A percentile compares a stretch with the other conserved stretches of the same genome.
Evolutionary conservation across 306 rosid species (phyloP).

Genomic region (Fragaria nilgerrensis): DNA sequence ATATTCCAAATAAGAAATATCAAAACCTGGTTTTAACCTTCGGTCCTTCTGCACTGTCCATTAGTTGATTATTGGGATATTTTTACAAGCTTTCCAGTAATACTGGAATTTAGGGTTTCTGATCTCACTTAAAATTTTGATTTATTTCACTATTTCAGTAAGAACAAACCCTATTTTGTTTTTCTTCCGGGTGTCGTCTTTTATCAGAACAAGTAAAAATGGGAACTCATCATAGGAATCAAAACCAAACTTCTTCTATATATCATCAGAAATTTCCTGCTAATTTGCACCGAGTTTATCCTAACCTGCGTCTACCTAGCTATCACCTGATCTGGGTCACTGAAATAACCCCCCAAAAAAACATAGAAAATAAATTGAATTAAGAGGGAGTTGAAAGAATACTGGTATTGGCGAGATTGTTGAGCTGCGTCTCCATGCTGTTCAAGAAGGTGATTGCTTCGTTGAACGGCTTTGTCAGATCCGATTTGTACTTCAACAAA

Average conservation of each 20-base stretch:
- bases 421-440: conserved; percentile 65
- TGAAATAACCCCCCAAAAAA: neutral
- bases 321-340: neutral
- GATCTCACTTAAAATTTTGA: neutral
- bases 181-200: neutral
- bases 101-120: neutral
- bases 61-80: no score
- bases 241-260: neutral
- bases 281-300: conserved; percentile 13
- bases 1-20: neutral
- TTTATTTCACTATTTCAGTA: neutral
- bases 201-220: conserved; percentile 9
- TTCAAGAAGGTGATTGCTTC: conserved; percentile 67
- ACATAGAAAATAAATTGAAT: neutral
- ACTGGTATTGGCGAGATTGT: conserved; percentile 38
- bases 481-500: conserved; percentile 57
- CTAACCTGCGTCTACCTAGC: conserved; percentile 10
- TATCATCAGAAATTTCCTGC: conserved; percentile 7
- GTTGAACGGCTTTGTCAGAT: conserved; percentile 52
- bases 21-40: neutral
- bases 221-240: conserved; percentile 7
- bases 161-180: neutral
- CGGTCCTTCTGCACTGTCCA: neutral
- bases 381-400: conserved; percentile 27
- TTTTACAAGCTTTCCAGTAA: neutral